These are phyloP conservation scores for Saturnispora halmiae DNA, from an alignment of 805 yeast species.

Conservation along the genomic window DNA sequence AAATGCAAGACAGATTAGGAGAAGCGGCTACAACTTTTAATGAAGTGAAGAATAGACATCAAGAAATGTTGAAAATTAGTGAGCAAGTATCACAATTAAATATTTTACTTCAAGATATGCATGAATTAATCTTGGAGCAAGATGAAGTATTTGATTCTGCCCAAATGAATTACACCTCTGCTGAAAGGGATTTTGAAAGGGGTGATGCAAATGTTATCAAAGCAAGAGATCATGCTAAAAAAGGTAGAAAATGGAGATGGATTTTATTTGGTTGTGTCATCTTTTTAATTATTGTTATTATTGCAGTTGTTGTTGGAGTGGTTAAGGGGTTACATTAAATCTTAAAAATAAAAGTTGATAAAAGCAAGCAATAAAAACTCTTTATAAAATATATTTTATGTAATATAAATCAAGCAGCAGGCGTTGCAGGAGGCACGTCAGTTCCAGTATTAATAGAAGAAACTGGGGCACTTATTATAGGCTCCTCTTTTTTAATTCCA, in stretches of 20 bases:
- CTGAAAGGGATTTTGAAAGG: slow-evolving; percentile 79
- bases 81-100: slow-evolving; percentile 87
- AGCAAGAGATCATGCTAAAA: slow-evolving; percentile 74
- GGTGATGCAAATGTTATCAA: slow-evolving; percentile 84
- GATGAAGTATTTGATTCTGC: slow-evolving; percentile 73
- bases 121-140: slow-evolving; percentile 86
- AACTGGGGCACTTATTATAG: background rate
- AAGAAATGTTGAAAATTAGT: slow-evolving; percentile 82
- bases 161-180: slow-evolving; percentile 64
- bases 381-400: background rate
- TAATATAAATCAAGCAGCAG: background rate
- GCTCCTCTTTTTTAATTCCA: background rate
- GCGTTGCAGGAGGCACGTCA: no score
- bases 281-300: slow-evolving; percentile 36
- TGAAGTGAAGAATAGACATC: slow-evolving; percentile 87
- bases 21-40: slow-evolving; percentile 84
- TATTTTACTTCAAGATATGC: slow-evolving; percentile 88
- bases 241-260: slow-evolving; percentile 78
- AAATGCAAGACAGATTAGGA: slow-evolving; percentile 48
- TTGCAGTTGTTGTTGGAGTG: slow-evolving; percentile 47
- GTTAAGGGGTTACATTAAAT: slow-evolving; percentile 20
- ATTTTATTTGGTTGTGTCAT: slow-evolving; percentile 56
- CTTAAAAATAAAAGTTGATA: no score
- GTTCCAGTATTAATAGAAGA: no score
- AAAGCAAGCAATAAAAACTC: background rate